phyloP scores from a whole-genome alignment of 1,139 yeast species.

The Trichomonascaceae sp. region DNA sequence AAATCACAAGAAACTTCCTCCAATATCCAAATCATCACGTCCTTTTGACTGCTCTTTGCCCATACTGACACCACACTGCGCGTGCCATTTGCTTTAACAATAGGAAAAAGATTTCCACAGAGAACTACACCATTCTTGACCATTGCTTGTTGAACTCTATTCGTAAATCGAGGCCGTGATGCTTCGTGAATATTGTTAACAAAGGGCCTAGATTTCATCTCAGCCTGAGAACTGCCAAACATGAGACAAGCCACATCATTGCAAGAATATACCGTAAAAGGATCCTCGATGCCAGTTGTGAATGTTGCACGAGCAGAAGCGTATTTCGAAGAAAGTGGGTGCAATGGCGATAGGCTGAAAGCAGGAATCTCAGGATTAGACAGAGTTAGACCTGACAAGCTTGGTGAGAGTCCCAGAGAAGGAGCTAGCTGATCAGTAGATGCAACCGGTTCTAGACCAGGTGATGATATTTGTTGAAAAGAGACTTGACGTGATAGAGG shows the following conservation, averaged over 20 bases:
- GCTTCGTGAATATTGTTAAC: constrained; percentile 75
- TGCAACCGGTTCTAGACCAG: neutral
- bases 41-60: constrained; percentile 67
- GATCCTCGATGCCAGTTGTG: constrained; percentile 68
- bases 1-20: constrained; percentile 85
- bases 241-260: constrained; percentile 85
- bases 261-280: constrained; percentile 78
- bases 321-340: constrained; percentile 28
- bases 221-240: constrained; percentile 71
- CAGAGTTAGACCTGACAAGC: constrained; percentile 20
- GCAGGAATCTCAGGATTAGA: constrained; percentile 9
- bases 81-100: constrained; percentile 39
- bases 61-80: constrained; percentile 47
- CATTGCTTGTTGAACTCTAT: neutral
- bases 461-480: neutral
- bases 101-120: constrained; percentile 52
- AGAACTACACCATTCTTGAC: constrained; percentile 38
- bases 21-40: constrained; percentile 72
- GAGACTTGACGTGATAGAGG: neutral
- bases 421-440: constrained; percentile 1
- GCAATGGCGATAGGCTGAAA: constrained; percentile 21
- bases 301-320: constrained; percentile 52
- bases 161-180: constrained; percentile 31
- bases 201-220: constrained; percentile 57
- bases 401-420: constrained; percentile 14